Percentiles rank a stretch among this genome's conserved stretches.
These are phyloP conservation scores for Lithospermum erythrorhizon DNA, from an alignment of 257 asterid species.

Conservation along the genomic window DNA sequence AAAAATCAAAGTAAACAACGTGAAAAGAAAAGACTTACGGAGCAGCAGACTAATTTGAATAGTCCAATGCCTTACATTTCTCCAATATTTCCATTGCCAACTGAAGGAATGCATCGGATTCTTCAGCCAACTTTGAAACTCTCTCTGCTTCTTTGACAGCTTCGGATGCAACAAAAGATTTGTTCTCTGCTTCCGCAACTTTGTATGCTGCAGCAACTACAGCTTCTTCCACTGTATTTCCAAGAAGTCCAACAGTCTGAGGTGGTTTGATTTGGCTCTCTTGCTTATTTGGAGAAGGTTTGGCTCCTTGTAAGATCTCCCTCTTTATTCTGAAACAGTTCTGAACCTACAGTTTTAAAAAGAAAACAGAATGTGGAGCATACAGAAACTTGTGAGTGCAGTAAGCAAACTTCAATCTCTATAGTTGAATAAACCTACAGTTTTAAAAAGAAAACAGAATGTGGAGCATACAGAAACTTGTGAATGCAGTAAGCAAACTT, in stretches of 20 bases:
- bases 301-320: conserved; percentile 21
- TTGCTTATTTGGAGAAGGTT: conserved; percentile 21
- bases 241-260: conserved; percentile 38
- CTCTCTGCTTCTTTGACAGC: conserved; percentile 75
- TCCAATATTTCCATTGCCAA: conserved; percentile 51
- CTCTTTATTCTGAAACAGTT: conserved; percentile 48
- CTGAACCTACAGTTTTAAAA: conserved; percentile 36
- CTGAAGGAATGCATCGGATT: conserved; percentile 43
- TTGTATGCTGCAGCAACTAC: conserved; percentile 40
- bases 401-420: neutral
- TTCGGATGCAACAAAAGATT: conserved; percentile 66
- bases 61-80: conserved; percentile 29
- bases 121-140: conserved; percentile 61
- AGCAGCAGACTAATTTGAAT: conserved; percentile 4
- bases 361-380: conserved; percentile 5
- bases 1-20: neutral
- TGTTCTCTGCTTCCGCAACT: conserved; percentile 76
- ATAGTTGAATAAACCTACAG: conserved; percentile 32
- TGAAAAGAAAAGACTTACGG: neutral
- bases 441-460: conserved; percentile 7
- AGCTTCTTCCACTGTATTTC: conserved; percentile 54
- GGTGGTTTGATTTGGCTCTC: conserved; percentile 32
- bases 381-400: neutral
- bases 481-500: neutral
- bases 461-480: neutral